phyloP scores from a whole-genome alignment of 257 asterid species.

The Leptodermis oblonga region DNA sequence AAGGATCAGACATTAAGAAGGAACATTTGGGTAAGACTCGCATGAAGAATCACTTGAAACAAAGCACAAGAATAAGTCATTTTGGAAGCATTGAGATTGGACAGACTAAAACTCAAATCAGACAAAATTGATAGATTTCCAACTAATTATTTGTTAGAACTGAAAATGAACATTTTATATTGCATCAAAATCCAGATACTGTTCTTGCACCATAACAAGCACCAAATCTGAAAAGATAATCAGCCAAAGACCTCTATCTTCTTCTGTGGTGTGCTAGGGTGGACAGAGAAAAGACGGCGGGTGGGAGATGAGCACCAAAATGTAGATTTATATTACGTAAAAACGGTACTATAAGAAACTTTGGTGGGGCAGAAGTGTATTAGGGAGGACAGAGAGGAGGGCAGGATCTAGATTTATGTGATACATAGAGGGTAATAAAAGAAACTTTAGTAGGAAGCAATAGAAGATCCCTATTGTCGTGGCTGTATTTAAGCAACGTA shows the following conservation, averaged over 20 bases:
- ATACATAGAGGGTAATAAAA: neutral
- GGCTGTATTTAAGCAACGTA: no score
- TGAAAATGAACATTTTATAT: neutral
- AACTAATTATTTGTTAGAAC: neutral
- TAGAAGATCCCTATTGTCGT: no score
- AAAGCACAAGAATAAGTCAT: neutral
- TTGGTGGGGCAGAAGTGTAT: no score
- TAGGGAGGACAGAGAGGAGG: no score
- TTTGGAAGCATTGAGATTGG: neutral
- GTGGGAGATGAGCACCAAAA: neutral
- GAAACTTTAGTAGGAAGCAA: neutral
- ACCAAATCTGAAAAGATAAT: neutral
- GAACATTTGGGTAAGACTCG: neutral
- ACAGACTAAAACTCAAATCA: neutral
- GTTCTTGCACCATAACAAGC: neutral
- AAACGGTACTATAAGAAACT: no score
- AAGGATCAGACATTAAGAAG: neutral
- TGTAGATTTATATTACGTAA: neutral
- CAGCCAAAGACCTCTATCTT: neutral
- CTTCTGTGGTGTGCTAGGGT: neutral
- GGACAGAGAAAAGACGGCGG: neutral
- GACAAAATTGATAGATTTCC: neutral
- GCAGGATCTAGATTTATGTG: no score
- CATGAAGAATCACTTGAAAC: neutral
- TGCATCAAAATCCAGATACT: neutral